Evolutionary conservation across 1,284 basidiomycete species (phyloP).

Genomic region (Rhodotorula sp.): DNA sequence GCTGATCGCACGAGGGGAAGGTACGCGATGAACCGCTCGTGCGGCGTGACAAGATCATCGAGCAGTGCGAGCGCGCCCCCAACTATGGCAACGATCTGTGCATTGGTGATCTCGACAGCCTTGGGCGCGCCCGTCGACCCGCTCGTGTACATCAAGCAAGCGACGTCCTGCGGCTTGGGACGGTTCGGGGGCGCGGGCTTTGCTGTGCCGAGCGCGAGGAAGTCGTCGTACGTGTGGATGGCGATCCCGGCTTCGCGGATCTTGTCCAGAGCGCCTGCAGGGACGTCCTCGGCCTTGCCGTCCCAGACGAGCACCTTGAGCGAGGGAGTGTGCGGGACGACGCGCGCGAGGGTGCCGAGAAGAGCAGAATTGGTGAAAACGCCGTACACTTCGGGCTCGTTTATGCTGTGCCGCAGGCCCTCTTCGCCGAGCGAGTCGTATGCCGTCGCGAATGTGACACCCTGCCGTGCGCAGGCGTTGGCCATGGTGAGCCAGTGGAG

Average conservation of each 20-base stretch:
- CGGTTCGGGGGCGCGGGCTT: conserved; percentile 57
- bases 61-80: conserved; percentile 52
- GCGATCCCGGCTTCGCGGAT: conserved; percentile 55
- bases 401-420: conserved; percentile 70
- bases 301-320: conserved; percentile 86
- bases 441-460: conserved; percentile 82
- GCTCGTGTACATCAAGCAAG: conserved; percentile 83
- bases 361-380: conserved; percentile 93
- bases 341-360: conserved; percentile 63
- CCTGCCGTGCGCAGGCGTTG: conserved; percentile 72
- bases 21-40: conserved; percentile 76
- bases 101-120: conserved; percentile 85
- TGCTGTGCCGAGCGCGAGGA: conserved; percentile 65
- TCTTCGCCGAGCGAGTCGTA: conserved; percentile 88
- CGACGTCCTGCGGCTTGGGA: conserved; percentile 68
- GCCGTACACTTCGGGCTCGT: conserved; percentile 82
- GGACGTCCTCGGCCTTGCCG: conserved; percentile 57
- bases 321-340: conserved; percentile 54
- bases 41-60: conserved; percentile 66
- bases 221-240: conserved; percentile 67
- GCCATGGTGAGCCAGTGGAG: conserved; percentile 83
- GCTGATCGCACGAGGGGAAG: too few species aligned
- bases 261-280: conserved; percentile 58
- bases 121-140: conserved; percentile 90
- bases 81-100: conserved; percentile 76